A percentile compares a stretch with the other conserved stretches of the same genome.
phyloP scores from a whole-genome alignment of 768 basidiomycete species.

The Boletus tomentosulus region DNA sequence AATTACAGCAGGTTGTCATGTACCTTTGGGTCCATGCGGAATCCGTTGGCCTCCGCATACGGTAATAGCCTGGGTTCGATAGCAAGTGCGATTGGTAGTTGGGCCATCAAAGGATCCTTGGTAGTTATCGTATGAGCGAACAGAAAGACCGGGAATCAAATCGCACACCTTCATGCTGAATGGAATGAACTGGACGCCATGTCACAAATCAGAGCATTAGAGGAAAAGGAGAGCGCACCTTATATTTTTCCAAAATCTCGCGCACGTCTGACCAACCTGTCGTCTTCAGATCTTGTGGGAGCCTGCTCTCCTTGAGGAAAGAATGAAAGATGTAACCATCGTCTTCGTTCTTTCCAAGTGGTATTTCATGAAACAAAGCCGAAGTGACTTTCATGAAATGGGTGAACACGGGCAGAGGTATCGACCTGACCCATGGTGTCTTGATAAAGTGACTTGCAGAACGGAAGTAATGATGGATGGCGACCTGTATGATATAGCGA shows the following conservation, averaged over 20 bases:
- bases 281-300: constrained; percentile 53
- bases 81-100: constrained; percentile 72
- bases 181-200: constrained; percentile 60
- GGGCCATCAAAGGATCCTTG: constrained; percentile 75
- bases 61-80: constrained; percentile 74
- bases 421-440: constrained; percentile 65
- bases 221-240: constrained; percentile 37
- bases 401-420: constrained; percentile 56
- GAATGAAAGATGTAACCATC: constrained; percentile 62
- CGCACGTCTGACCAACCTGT: constrained; percentile 62
- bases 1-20: constrained; percentile 3
- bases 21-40: constrained; percentile 76
- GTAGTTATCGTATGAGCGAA: constrained; percentile 4
- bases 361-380: constrained; percentile 59
- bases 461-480: constrained; percentile 76
- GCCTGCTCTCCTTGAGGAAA: constrained; percentile 67
- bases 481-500: constrained; percentile 73
- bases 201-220: constrained; percentile 10
- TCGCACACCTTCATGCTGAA: constrained; percentile 61
- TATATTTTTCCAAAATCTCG: constrained; percentile 66
- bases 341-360: constrained; percentile 68
- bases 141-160: neutral
- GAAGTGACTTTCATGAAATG: constrained; percentile 62
- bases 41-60: constrained; percentile 67
- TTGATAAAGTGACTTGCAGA: constrained; percentile 72